Evolutionary conservation across 192 early-diverging fungal species (phyloP), one percentile per base, ranked within the genome.

Genomic region (Umbelopsis ramanniana): DNA sequence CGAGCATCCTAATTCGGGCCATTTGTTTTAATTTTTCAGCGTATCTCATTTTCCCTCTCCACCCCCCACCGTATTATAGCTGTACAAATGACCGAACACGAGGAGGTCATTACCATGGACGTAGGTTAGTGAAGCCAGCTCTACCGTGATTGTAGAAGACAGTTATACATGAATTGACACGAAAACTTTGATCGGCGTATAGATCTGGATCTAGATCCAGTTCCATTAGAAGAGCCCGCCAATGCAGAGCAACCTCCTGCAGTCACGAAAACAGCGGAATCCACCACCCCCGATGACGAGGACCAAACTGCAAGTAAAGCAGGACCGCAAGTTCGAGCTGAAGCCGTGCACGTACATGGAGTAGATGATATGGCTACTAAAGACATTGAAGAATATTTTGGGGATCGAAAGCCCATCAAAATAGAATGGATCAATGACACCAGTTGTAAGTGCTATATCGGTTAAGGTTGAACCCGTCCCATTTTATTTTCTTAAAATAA

Each of bases 371-470:
- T 85, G 83, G 76, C 75, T 22, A 85, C 83, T 26, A 72, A 81
- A 29, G 83, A 85, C 55, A 75, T 85, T 19, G 69, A 76, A 47
- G 60, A 52, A 1, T 85, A 85, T 67, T 85, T 82, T 77, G 68
- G 74, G 3, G 74, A 67, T 17, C 72, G 74, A 35, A 70, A 74
- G 11, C 73, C 81, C 9, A 67, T 73, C 8, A 79, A 82, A 23
- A 79, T 85, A 26, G 81, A 85, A 66, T 85, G 83, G 83, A 79
- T 85, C 15, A 74, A 85, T 55, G 83, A 85, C 37, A 74, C 83
- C 2, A 76, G 70, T 15, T 85, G 83, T 74, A 82, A 82, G 46
- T 63, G n/a, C n/a, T n/a, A n/a, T n/a, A n/a, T n/a, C n/a, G n/a
- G n/a, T n/a, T n/a, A n/a, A n/a, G n/a, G n/a, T n/a, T n/a, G n/a